phyloP scores from a whole-genome alignment of 495 filamentous ascomycete species.

The Penicillium egyptiacum region DNA sequence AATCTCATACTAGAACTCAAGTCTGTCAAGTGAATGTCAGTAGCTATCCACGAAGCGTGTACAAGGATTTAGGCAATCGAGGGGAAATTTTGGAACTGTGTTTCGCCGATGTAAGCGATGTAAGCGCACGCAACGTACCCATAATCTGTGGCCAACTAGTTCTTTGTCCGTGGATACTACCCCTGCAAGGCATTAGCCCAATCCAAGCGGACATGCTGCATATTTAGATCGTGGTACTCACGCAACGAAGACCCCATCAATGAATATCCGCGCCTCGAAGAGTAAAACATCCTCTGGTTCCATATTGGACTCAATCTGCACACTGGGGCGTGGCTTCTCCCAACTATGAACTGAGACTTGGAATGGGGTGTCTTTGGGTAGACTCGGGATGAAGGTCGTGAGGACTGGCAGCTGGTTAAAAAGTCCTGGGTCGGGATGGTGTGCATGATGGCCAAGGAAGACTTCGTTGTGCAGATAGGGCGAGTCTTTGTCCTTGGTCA shows the following conservation, averaged over 20 bases:
- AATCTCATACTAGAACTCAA: constrained; percentile 18
- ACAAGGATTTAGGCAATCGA: background rate
- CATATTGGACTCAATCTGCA: constrained; percentile 59
- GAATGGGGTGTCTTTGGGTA: constrained; percentile 60
- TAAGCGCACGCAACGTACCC: constrained; percentile 31
- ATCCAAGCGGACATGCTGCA: background rate
- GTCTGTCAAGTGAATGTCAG: constrained; percentile 11
- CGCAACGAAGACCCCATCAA: constrained; percentile 70
- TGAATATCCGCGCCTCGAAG: constrained; percentile 66
- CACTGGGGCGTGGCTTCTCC: constrained; percentile 64
- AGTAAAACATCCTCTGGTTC: constrained; percentile 60
- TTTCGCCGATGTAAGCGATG: background rate
- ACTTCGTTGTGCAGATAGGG: constrained; percentile 37
- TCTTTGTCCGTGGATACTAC: constrained; percentile 53
- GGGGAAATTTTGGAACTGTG: background rate
- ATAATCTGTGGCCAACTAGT: constrained; percentile 64
- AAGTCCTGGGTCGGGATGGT: constrained; percentile 32
- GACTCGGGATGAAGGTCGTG: constrained; percentile 73
- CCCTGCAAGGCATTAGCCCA: constrained; percentile 31
- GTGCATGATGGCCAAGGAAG: constrained; percentile 28
- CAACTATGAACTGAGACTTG: constrained; percentile 81
- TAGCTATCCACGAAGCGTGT: background rate
- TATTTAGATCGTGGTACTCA: constrained; percentile 37
- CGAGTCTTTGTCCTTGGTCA: constrained; percentile 60
- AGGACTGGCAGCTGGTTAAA: constrained; percentile 62